Evolutionary conservation across 1,284 basidiomycete species (phyloP), one percentile per base, ranked within the genome.

Genomic region (Xerocomus amazonicus): DNA sequence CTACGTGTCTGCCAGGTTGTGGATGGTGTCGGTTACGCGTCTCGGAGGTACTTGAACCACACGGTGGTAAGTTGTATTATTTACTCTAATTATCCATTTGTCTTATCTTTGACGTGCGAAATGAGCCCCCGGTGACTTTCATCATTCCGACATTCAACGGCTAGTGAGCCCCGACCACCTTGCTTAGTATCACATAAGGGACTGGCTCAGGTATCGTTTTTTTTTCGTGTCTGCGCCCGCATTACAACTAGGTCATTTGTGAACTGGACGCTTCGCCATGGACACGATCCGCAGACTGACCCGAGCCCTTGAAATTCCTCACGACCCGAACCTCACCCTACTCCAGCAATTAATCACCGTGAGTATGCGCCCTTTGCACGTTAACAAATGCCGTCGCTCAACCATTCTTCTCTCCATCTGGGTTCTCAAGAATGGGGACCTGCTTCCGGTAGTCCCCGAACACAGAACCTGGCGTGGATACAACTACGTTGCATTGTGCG

Each of bases 401-500:
- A 51, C 49, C 23, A 7, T 46, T 16, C 43, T 45, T 41, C 23
- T 45, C 52, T 52, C 59, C 33, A 55, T 65, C 52, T 53, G 47
- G 51, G 51, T 49, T 48, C 53, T 47, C 41, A 55, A 84, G 83
- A 87, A 84, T 60, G 75, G 83, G 46, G 83, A 87, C 62, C 70
- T 85, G 28, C 67, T 74, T 8, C 84, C 84, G 26, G 83, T 87
- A 3, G 72, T 74, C 6, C 69, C 73, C 47, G 75, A 78, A 54
- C 75, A 82, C 47, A 71, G 79, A 47, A 79, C 75, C 48, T 87
- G 86, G 84, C 71, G 69, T 23, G 67, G 71, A 29, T 76, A 76
- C 66, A 84, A 87, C 63, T 86, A 83, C 61, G 66, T 80, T 43
- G 73, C 79, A 6, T 88, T 86, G 83, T 85, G 62, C 52, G 77